phyloP scores from a whole-genome alignment of 2,329 filamentous ascomycete species.

The Diaporthe ilicicola region DNA sequence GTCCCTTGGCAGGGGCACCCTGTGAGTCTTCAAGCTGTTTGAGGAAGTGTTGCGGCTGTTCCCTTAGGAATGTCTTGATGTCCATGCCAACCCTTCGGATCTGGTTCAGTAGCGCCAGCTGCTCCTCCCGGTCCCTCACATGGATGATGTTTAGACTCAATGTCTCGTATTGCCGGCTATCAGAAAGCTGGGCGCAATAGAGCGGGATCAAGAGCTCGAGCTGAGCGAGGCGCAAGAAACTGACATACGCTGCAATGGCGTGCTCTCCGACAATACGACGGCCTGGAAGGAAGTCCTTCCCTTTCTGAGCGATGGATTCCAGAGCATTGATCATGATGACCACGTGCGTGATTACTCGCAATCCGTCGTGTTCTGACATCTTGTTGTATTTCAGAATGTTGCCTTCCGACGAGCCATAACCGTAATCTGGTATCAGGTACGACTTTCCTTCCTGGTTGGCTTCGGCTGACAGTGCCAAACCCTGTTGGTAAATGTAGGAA shows the following conservation, averaged over 20 bases:
- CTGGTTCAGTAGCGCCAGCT: conserved; percentile 74
- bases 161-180: conserved; percentile 71
- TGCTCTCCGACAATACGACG: conserved; percentile 61
- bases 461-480: conserved; percentile 57
- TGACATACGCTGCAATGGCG: conserved; percentile 83
- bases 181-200: conserved; percentile 82
- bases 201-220: conserved; percentile 84
- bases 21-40: conserved; percentile 53
- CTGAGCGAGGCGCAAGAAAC: conserved; percentile 75
- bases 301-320: conserved; percentile 52
- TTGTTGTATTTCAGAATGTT: conserved; percentile 59
- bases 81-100: conserved; percentile 81
- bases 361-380: conserved; percentile 66
- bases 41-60: conserved; percentile 66
- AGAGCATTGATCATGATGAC: conserved; percentile 73
- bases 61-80: conserved; percentile 75
- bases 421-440: conserved; percentile 52
- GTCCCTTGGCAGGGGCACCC: conserved; percentile 50
- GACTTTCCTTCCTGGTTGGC: conserved; percentile 53
- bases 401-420: conserved; percentile 45
- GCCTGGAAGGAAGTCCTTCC: conserved; percentile 49
- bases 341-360: conserved; percentile 75
- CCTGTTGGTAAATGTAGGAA: conserved; percentile 67
- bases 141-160: conserved; percentile 81
- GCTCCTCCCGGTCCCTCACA: conserved; percentile 71